These are phyloP conservation scores for Cercospora sp. DNA, from an alignment of 2,329 filamentous ascomycete genomes.

Conservation along the genomic window DNA sequence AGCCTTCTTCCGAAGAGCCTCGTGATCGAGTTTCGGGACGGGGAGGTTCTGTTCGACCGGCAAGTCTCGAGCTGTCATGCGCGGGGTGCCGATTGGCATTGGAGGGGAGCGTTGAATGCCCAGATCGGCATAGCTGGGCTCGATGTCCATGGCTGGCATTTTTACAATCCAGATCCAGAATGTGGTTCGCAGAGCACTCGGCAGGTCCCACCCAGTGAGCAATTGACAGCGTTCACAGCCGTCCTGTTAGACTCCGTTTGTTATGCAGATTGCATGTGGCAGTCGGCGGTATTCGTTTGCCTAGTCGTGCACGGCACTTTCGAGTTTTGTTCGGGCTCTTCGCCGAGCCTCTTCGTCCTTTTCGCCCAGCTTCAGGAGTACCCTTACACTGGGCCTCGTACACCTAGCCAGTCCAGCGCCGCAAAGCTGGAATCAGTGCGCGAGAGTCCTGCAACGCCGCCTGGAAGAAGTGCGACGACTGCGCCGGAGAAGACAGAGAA, in stretches of 20 bases:
- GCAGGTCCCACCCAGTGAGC: not conserved
- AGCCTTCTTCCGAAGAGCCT: slow-evolving; percentile 40
- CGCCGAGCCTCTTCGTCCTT: slow-evolving; percentile 28
- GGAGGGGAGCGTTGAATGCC: slow-evolving; percentile 36
- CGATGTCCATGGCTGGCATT: slow-evolving; percentile 42
- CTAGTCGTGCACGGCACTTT: slow-evolving; percentile 7
- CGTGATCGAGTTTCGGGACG: slow-evolving; percentile 39
- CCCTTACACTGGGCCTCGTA: slow-evolving; percentile 48
- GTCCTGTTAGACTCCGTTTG: not conserved
- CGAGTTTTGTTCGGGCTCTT: slow-evolving; percentile 6
- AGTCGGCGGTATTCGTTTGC: slow-evolving; percentile 1
- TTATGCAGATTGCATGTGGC: slow-evolving; percentile 11
- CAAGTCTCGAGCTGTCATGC: slow-evolving; percentile 29
- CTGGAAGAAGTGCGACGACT: slow-evolving; percentile 41
- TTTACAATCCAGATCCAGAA: slow-evolving; percentile 10
- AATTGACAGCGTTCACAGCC: not conserved
- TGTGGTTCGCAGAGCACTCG: not conserved
- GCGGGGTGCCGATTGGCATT: slow-evolving; percentile 37
- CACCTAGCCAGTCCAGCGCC: slow-evolving; percentile 50
- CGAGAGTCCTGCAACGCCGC: slow-evolving; percentile 37
- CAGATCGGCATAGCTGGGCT: slow-evolving; percentile 30
- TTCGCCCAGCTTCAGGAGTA: slow-evolving; percentile 56
- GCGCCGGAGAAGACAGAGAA: slow-evolving; percentile 38
- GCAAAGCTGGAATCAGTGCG: slow-evolving; percentile 51
- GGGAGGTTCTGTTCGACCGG: slow-evolving; percentile 25